Evolutionary conservation across 257 asterid species (phyloP).

Genomic region (Solanum bukasovii): DNA sequence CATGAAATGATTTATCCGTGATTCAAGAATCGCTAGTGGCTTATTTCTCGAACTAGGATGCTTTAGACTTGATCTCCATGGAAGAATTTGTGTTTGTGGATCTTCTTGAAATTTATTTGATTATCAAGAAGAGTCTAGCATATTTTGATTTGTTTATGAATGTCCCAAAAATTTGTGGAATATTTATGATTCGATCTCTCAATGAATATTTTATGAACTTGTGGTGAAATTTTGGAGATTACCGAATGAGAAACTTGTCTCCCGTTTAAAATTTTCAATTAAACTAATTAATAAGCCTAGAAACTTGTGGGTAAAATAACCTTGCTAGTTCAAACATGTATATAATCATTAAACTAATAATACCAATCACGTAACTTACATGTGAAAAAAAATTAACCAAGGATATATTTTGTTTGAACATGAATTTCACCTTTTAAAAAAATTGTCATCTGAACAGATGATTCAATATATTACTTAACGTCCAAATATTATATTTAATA

Average conservation of each 20-base stretch:
- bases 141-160: too few species aligned
- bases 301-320: neutral
- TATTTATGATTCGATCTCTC: too few species aligned
- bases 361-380: neutral
- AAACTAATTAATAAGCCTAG: neutral
- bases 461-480: neutral
- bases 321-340: neutral
- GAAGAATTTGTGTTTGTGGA: too few species aligned
- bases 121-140: too few species aligned
- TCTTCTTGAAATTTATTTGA: too few species aligned
- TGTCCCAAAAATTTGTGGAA: too few species aligned
- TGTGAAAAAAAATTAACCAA: neutral
- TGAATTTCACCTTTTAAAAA: neutral
- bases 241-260: neutral
- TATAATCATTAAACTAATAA: neutral
- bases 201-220: too few species aligned
- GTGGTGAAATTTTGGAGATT: too few species aligned
- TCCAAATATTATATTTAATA: neutral
- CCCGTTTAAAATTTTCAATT: neutral
- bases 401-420: neutral
- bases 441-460: neutral
- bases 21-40: too few species aligned
- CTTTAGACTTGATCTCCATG: too few species aligned
- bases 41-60: too few species aligned
- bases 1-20: too few species aligned